Evolutionary conservation across 1,139 yeast genomes (phyloP).

Genomic region (Lodderomyces oxycetoniae): DNA sequence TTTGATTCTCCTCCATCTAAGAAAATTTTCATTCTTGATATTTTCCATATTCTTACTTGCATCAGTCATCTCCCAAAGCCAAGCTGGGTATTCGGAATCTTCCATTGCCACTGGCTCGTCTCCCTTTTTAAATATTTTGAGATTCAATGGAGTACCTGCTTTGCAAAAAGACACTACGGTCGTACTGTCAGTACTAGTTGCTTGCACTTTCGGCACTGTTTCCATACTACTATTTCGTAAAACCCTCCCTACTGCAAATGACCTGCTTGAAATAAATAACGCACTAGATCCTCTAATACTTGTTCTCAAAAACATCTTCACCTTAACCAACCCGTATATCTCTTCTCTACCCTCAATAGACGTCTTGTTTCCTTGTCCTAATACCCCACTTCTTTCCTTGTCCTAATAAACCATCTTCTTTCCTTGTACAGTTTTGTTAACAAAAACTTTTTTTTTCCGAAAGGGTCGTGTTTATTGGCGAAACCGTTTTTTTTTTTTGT

Average conservation of each 20-base stretch:
- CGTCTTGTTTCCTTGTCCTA: no score
- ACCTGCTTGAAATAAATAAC: neutral
- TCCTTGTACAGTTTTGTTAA: no score
- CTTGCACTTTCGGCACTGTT: neutral
- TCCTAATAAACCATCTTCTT: no score
- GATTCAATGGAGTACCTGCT: slow-evolving; percentile 78
- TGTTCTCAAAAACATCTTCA: no score
- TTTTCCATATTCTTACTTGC: slow-evolving; percentile 49
- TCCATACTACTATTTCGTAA: neutral
- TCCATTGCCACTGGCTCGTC: slow-evolving; percentile 87
- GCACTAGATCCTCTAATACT: neutral
- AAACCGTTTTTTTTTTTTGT: no score
- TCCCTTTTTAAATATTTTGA: slow-evolving; percentile 73
- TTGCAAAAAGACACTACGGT: slow-evolving; percentile 38
- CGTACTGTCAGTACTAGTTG: slow-evolving; percentile 1
- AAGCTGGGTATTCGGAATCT: slow-evolving; percentile 85
- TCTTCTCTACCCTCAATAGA: no score
- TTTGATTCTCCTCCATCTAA: slow-evolving; percentile 64
- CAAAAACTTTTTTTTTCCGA: no score
- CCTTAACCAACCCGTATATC: no score
- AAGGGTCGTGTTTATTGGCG: no score
- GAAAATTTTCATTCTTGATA: slow-evolving; percentile 54
- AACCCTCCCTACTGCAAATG: neutral
- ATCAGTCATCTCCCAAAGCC: slow-evolving; percentile 92
- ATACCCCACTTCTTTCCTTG: no score